phyloP scores from a whole-genome alignment of 352 stramenopile genomes.

The Globisporangium abappressorium region DNA sequence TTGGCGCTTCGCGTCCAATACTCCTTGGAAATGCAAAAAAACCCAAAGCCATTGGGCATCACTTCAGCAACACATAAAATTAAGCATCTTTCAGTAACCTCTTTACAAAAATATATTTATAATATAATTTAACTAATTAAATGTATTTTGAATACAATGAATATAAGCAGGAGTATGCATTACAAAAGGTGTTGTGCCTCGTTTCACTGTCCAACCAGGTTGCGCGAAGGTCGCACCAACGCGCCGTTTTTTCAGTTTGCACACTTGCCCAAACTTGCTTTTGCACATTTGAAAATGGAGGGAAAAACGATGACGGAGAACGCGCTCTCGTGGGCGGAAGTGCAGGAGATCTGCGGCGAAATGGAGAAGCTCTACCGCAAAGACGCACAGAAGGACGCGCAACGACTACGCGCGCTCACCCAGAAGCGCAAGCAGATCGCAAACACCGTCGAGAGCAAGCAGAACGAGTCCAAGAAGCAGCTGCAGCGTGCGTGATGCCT shows the following conservation, averaged over 20 bases:
- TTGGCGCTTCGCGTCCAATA: conserved; percentile 4
- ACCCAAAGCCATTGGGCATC: background rate
- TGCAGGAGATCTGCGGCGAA: conserved; percentile 65
- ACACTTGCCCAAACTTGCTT: background rate
- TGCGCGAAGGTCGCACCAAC: conserved; percentile 24
- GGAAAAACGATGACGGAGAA: conserved; percentile 19
- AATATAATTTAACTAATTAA: background rate
- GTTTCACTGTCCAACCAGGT: conserved; percentile 16
- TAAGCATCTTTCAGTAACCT: too few relatives aligned
- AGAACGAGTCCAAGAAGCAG: conserved; percentile 46
- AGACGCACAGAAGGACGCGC: conserved; percentile 57
- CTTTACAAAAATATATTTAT: too few relatives aligned
- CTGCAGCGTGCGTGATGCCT: conserved; percentile 39
- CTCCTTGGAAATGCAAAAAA: background rate
- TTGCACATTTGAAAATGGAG: conserved; percentile 28
- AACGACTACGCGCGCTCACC: conserved; percentile 46
- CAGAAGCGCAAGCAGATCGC: conserved; percentile 67
- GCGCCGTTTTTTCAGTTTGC: background rate
- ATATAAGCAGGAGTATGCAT: background rate
- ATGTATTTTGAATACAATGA: background rate
- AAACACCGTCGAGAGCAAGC: conserved; percentile 35
- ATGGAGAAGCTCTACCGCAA: conserved; percentile 61
- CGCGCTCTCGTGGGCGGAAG: conserved; percentile 54
- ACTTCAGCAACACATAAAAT: too few relatives aligned
- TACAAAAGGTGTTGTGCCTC: background rate